These are phyloP conservation scores for Clavaria fumosa DNA, from an alignment of 768 basidiomycete species.

Conservation along the genomic window DNA sequence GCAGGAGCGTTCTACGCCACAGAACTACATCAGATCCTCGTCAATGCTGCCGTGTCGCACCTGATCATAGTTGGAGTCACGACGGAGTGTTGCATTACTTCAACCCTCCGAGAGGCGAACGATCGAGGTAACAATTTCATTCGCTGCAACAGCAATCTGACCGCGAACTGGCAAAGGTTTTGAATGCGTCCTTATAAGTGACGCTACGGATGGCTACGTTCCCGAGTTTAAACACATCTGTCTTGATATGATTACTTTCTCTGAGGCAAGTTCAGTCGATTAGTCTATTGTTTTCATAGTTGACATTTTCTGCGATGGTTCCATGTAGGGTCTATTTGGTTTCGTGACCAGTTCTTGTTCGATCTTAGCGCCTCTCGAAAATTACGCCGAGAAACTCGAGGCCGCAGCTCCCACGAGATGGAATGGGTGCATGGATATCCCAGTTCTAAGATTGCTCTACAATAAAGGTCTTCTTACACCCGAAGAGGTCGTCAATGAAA, in stretches of 20 bases:
- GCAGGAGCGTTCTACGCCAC: conserved; percentile 6
- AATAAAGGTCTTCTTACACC: conserved; percentile 4
- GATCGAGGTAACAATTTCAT: conserved; percentile 4
- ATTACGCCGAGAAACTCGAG: conserved; percentile 1
- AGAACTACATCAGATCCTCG: conserved; percentile 5
- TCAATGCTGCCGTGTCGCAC: conserved; percentile 6
- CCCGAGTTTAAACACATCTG: conserved; percentile 4
- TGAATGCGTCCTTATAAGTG: conserved; percentile 6
- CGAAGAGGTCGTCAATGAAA: conserved; percentile 6
- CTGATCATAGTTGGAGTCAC: conserved; percentile 6
- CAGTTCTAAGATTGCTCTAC: conserved; percentile 2
- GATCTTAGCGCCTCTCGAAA: conserved; percentile 4
- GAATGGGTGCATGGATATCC: conserved; percentile 6
- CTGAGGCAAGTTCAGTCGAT: conserved; percentile 1
- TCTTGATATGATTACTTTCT: conserved; percentile 7
- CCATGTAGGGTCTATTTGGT: conserved; percentile 6
- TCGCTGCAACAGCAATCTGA: neutral
- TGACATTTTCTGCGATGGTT: neutral
- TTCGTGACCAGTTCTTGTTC: conserved; percentile 3
- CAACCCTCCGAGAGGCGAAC: conserved; percentile 6
- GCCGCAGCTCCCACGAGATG: conserved; percentile 3
- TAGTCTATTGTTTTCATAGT: neutral
- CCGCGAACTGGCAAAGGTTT: conserved; percentile 1
- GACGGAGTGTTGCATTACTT: conserved; percentile 6
- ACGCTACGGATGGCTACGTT: conserved; percentile 6